These are phyloP conservation scores for Sordariomycetes sp. DNA, from an alignment of 2,329 filamentous ascomycete species.

Conservation along the genomic window DNA sequence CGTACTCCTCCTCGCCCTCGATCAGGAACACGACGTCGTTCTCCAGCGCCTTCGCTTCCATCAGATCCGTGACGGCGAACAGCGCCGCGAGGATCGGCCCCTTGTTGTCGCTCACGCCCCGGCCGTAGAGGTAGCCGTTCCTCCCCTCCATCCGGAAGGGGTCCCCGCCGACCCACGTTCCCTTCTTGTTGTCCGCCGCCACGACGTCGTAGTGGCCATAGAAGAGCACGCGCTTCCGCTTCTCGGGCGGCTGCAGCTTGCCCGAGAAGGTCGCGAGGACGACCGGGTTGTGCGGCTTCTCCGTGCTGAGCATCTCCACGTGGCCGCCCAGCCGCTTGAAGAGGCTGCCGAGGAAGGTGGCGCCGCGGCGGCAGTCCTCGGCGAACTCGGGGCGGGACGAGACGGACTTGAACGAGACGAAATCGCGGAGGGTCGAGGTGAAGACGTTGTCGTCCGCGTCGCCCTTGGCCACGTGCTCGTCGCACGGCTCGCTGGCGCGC, in stretches of 20 bases:
- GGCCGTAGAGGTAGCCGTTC: constrained; percentile 88
- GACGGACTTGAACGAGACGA: constrained; percentile 85
- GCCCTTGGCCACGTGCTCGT: constrained; percentile 27
- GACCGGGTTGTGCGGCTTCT: constrained; percentile 76
- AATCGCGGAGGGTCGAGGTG: constrained; percentile 67
- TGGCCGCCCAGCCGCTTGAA: constrained; percentile 88
- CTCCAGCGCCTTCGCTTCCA: constrained; percentile 70
- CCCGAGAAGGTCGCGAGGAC: constrained; percentile 82
- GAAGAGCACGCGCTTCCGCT: constrained; percentile 81
- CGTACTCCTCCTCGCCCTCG: constrained; percentile 93
- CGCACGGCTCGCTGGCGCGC: constrained; percentile 50
- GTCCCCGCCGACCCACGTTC: constrained; percentile 60
- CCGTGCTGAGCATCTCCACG: constrained; percentile 81
- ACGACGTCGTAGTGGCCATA: constrained; percentile 99
- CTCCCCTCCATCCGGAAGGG: constrained; percentile 84
- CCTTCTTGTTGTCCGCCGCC: constrained; percentile 69
- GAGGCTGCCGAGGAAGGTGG: constrained; percentile 78
- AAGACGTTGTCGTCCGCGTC: constrained; percentile 18
- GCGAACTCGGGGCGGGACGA: constrained; percentile 79
- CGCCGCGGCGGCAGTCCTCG: constrained; percentile 85
- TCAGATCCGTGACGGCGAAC: constrained; percentile 83
- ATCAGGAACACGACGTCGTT: constrained; percentile 91
- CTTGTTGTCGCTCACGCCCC: constrained; percentile 97
- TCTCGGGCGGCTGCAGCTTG: constrained; percentile 52
- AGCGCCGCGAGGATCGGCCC: constrained; percentile 89